Evolutionary conservation across 306 rosid genomes (phyloP).

Genomic region (Cicer arietinum): DNA sequence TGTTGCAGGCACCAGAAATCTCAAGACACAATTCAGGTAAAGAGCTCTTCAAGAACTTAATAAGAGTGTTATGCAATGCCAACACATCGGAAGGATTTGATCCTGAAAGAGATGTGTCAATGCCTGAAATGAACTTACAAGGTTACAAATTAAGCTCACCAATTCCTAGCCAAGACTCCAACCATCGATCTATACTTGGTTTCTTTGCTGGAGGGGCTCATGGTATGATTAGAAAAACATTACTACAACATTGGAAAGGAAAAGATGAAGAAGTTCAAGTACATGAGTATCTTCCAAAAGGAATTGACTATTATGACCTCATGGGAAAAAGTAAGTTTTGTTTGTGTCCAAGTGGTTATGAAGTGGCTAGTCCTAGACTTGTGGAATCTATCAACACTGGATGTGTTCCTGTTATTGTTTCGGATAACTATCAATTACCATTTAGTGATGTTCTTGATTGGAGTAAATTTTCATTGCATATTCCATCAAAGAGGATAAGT

Average conservation of each 20-base stretch:
- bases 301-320: conserved; percentile 42
- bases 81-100: conserved; percentile 70
- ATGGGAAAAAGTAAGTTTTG: conserved; percentile 70
- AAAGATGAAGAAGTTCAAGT: conserved; percentile 66
- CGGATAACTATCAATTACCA: conserved; percentile 59
- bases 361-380: conserved; percentile 84
- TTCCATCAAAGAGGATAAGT: conserved; percentile 56
- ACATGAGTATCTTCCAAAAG: conserved; percentile 58
- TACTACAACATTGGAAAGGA: conserved; percentile 64
- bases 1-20: conserved; percentile 69
- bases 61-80: conserved; percentile 76
- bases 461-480: conserved; percentile 59
- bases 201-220: conserved; percentile 83
- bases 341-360: conserved; percentile 82
- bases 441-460: conserved; percentile 77
- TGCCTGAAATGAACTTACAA: conserved; percentile 66
- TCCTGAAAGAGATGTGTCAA: conserved; percentile 58
- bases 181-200: conserved; percentile 57
- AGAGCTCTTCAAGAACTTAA: conserved; percentile 52
- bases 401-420: conserved; percentile 75
- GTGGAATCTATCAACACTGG: conserved; percentile 65
- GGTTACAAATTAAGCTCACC: conserved; percentile 43
- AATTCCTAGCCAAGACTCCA: background rate
- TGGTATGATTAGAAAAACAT: conserved; percentile 54
- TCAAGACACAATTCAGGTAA: conserved; percentile 47